These are phyloP conservation scores for Xylariaceae sp. DNA, from an alignment of 2,329 filamentous ascomycete species.

Conservation along the genomic window DNA sequence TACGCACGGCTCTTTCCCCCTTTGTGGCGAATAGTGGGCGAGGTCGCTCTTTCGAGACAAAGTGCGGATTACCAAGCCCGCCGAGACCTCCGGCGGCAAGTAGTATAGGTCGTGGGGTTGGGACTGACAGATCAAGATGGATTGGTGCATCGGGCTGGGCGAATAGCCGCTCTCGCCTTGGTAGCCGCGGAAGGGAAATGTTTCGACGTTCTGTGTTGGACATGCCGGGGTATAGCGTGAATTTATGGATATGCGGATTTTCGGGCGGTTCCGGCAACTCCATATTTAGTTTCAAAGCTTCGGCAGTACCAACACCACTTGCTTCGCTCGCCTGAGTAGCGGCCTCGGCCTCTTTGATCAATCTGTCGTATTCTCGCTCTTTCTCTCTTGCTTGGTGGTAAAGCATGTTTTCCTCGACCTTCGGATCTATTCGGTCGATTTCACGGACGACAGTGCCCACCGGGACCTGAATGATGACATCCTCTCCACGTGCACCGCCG, in stretches of 20 bases:
- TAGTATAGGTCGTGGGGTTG: slow-evolving; percentile 78
- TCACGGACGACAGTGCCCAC: slow-evolving; percentile 90
- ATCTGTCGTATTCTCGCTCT: slow-evolving; percentile 30
- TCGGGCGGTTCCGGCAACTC: slow-evolving; percentile 34
- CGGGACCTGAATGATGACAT: slow-evolving; percentile 84
- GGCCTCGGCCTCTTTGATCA: slow-evolving; percentile 28
- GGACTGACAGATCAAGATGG: slow-evolving; percentile 66
- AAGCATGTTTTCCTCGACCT: slow-evolving; percentile 55
- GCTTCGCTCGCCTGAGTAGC: slow-evolving; percentile 41
- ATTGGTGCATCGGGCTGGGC: slow-evolving; percentile 72
- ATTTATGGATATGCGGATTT: slow-evolving; percentile 60
- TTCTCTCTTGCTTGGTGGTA: slow-evolving; percentile 38
- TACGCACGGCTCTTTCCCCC: slow-evolving; percentile 72
- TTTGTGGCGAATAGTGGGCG: slow-evolving; percentile 85
- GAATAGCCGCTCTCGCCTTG: slow-evolving; percentile 50
- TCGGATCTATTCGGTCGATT: slow-evolving; percentile 71
- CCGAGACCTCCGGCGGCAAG: slow-evolving; percentile 85
- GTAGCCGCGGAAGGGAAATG: slow-evolving; percentile 48
- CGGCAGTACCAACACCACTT: slow-evolving; percentile 21
- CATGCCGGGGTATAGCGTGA: slow-evolving; percentile 80
- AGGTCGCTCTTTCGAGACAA: slow-evolving; percentile 69
- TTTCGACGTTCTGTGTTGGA: slow-evolving; percentile 62
- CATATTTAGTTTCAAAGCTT: slow-evolving; percentile 18
- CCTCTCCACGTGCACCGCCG: slow-evolving; percentile 76
- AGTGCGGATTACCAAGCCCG: slow-evolving; percentile 90